Evolutionary conservation across 2,329 filamentous ascomycete genomes (phyloP), one percentile per base, ranked within the genome.

Genomic region (Penicillium oxalicum): DNA sequence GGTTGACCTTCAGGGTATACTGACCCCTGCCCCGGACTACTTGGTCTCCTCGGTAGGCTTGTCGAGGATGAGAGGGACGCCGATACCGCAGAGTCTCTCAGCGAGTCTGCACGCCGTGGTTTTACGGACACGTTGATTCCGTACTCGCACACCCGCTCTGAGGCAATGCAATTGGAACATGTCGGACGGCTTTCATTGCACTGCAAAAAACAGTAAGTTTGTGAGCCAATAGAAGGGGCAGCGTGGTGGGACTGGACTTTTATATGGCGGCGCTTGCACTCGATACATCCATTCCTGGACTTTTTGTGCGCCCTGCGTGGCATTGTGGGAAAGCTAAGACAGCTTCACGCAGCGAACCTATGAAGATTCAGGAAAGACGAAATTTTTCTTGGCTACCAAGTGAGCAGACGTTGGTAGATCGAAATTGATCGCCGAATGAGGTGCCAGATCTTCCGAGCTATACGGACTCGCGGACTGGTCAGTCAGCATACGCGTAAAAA

Each of bases 251-350:
- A 32, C 29, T 32, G 29, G 37, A 39, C 44, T 34, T 45, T 45
- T 5, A 70, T 56, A 52, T 70, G 68, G n/a, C 68, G 62, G 27
- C 61, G 60, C 48, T 71, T 70, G 50, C 68, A 70, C 47, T 67
- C 60, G 3, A 56, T 25, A 41, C 69, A 71, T 6, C 68, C 69
- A 44, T 62, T 61, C 36, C 65, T 61, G 9, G 68, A 70, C 53
- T 70, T 71, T 32, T 56, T 61, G 50, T 70, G 68, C 5, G 65
- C 50, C 42, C 62, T 61, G 24, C 57, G 51, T 33, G 11, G 8
- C 26, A 6, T 33, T 32, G 29, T 32, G 29, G 11, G 11, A 7
- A 32, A 32, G 11, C 3, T 11, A 32, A 5, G 29, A 4, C 29
- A 32, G 29, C 29, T 32, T 32, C 29, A 11, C 29, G 29, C 29